Evolutionary conservation across 1,284 basidiomycete genomes (phyloP), one percentile per base, ranked within the genome.

Genomic region (Psilocybe mexicana): DNA sequence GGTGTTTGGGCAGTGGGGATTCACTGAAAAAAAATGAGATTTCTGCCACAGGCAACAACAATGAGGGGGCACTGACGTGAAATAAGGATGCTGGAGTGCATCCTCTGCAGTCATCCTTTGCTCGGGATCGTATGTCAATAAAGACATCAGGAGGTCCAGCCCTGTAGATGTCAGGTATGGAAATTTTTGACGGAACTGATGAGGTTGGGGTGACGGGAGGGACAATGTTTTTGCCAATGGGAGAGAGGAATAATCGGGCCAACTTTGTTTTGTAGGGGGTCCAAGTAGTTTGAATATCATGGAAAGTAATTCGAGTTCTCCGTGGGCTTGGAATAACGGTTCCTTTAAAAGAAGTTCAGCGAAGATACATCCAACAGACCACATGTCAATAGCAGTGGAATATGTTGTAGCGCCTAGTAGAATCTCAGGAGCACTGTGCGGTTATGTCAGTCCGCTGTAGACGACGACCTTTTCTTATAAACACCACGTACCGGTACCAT

Each of bases 331-430:
- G 70, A 99, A 95, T 11, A 99, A 77, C 0, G 97, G 94, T 70
- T 96, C 94, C 63, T 93, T 94, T 63, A 94, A 80, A 64, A 99
- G 85, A 43, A 99, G 80, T 72, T 99, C 97, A 25, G 92, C 96
- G 71, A 99, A 98, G 66, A 99, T 98, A 78, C 97, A 99, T 3
- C 97, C 97, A n/a, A 99, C 90, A 48, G 94, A 97, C 97, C 97
- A 99, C 87, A 99, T 90, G 73, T 99, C 97, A 64, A 99, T 88
- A 1, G 96, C 92, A 8, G 96, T 98, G 7, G 94, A 93, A 74
- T 99, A 99, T 48, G 91, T 92, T 52, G 87, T 90, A 14, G 92
- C 92, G 10, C 96, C 97, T 18, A 99, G 79, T 8, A 99, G 80
- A 36, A 99, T 91, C 78, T 99, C 97, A 2, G 97, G 97, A 5